These are phyloP conservation scores for Taiwanofungus camphoratus DNA, from an alignment of 1,284 basidiomycete genomes.

Conservation along the genomic window DNA sequence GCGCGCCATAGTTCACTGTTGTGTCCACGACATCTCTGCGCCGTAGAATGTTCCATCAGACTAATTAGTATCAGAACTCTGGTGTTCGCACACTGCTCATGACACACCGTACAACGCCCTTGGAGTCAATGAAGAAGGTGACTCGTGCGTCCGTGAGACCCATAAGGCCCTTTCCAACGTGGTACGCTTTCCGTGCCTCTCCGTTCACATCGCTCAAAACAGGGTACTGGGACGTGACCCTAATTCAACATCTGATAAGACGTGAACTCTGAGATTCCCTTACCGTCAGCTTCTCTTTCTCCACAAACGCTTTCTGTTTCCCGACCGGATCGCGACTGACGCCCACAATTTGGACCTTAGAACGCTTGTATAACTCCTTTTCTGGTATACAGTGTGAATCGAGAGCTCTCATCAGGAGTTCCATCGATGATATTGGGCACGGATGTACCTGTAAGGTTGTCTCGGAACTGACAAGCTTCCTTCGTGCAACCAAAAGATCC, in stretches of 20 bases:
- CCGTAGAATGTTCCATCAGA: neutral
- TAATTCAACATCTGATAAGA: constrained; percentile 6
- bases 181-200: constrained; percentile 56
- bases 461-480: constrained; percentile 75
- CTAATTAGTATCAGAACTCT: neutral
- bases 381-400: constrained; percentile 38
- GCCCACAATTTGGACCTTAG: constrained; percentile 62
- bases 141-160: constrained; percentile 61
- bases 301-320: constrained; percentile 68
- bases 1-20: constrained; percentile 55
- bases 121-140: constrained; percentile 70
- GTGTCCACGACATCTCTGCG: constrained; percentile 48
- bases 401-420: no score
- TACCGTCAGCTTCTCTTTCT: constrained; percentile 65
- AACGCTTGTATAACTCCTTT: constrained; percentile 60
- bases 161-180: constrained; percentile 57
- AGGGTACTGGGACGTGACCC: constrained; percentile 49
- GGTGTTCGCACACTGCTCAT: neutral
- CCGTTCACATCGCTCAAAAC: constrained; percentile 67
- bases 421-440: no score
- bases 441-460: constrained; percentile 61
- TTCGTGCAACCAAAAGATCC: constrained; percentile 73
- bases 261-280: constrained; percentile 16
- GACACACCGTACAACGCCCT: constrained; percentile 58
- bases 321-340: constrained; percentile 65